phyloP scores from a whole-genome alignment of 2,329 filamentous ascomycete species.

The Xenosphaeropsis pyriputrescens region DNA sequence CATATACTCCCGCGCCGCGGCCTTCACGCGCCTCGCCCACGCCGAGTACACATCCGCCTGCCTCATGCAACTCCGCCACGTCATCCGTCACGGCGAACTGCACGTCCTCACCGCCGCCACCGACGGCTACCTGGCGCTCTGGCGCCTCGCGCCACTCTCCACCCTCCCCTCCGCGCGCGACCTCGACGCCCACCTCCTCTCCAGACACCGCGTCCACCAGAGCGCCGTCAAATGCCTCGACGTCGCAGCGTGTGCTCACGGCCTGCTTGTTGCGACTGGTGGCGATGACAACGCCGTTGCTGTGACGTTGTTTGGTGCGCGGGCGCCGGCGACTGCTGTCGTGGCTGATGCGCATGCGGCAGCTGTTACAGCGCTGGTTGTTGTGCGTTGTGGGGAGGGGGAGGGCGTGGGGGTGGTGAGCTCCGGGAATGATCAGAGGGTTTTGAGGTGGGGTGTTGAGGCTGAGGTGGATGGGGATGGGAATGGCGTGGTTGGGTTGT shows the following conservation, averaged over 20 bases:
- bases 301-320: conserved; percentile 28
- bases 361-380: conserved; percentile 43
- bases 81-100: conserved; percentile 25
- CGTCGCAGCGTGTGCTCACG: conserved; percentile 21
- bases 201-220: conserved; percentile 49
- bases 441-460: conserved; percentile 35
- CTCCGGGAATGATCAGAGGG: conserved; percentile 44
- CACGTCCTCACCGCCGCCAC: conserved; percentile 53
- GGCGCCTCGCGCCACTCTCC: conserved; percentile 18
- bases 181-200: conserved; percentile 2
- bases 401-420: conserved; percentile 22
- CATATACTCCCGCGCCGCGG: conserved; percentile 21
- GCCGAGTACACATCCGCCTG: conserved; percentile 59
- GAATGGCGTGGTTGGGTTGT: conserved; percentile 14
- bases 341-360: conserved; percentile 53
- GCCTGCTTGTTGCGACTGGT: conserved; percentile 43
- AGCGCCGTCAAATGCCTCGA: conserved; percentile 61
- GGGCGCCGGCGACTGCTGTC: conserved; percentile 14
- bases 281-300: conserved; percentile 81
- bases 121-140: conserved; percentile 61
- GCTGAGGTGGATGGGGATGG: conserved; percentile 6
- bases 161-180: background rate
- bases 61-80: conserved; percentile 45
- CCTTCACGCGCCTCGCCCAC: conserved; percentile 34
- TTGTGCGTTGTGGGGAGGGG: conserved; percentile 10